Evolutionary conservation across 139 green algal species (phyloP), one percentile per base, ranked within the genome.

Genomic region (Raphidocelis subcapitata): DNA sequence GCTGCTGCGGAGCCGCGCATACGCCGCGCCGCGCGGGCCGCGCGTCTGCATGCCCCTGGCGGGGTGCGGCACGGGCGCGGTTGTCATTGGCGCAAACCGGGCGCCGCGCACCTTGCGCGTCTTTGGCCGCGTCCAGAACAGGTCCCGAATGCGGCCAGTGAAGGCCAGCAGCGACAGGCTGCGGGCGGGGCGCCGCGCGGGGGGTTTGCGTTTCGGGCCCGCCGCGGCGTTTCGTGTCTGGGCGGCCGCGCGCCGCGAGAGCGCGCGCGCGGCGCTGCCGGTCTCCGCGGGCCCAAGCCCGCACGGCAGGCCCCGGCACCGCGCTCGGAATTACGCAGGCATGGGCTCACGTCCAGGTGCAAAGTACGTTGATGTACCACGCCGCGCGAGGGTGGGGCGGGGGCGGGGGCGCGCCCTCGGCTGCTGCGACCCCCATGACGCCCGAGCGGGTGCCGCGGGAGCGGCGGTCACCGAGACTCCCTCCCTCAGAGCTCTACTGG

Each of bases 91-190:
- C 35, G 41, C 52, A 62, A 29, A 4, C 35, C 54, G n/a, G n/a
- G n/a, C n/a, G n/a, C n/a, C n/a, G n/a, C n/a, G n/a, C 21, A 82
- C 73, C 65, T 76, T 79, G 12, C 55, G 59, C 4, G 41, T 75
- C 41, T 73, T 57, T 3, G 81, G 75, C 23, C 59, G 67, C 24
- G 79, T 83, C 28, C 84, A 74, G 33, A 91, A 86, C 12, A 95
- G 86, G 78, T 98, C 93, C 1, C 93, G 72, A 4, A 97, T 69
- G 32, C 70, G 57, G 12, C 70, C 70, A 56, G 44, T 70, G n/a
- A 77, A 77, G 41, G 69, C 54, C 12, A 77, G 46, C 33, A 77
- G 52, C 24, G 61, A 77, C 33, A 77, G 61, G 31, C 70, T 77
- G 70, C 57, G 20, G 26, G 28, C 31, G 55, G n/a, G n/a, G n/a